Conservation (phyloP, 306 rosid genomes). For the Biancaea sappan region DNA sequence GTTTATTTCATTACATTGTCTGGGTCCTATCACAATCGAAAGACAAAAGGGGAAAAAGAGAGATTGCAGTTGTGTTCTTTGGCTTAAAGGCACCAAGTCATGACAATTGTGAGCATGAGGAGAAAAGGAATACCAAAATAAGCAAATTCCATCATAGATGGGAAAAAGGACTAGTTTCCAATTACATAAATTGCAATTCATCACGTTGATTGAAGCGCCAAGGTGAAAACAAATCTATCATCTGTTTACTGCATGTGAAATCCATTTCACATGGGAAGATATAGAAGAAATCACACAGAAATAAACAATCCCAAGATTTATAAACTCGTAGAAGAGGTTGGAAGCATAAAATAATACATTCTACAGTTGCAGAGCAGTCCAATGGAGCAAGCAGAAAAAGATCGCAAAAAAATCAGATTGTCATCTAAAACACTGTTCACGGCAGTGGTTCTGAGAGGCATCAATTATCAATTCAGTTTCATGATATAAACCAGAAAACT, state of each 20-base stretch:
- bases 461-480: background rate
- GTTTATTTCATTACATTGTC: too few species aligned
- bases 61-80: background rate
- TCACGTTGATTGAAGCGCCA: background rate
- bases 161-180: background rate
- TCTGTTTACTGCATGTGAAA: background rate
- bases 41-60: background rate
- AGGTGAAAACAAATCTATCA: background rate
- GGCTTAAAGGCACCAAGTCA: background rate
- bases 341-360: constrained; percentile 4
- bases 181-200: background rate
- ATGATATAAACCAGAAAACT: background rate
- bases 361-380: constrained; percentile 13
- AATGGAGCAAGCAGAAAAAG: constrained; percentile 12
- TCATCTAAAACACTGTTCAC: background rate
- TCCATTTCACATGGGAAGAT: background rate
- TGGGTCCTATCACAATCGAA: too few species aligned
- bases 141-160: background rate
- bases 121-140: background rate
- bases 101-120: background rate
- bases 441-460: background rate
- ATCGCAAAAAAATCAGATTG: constrained; percentile 3
- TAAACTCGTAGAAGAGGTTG: background rate
- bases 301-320: background rate
- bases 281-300: background rate